phyloP scores from a whole-genome alignment of 176 grass and related monocot species.

The Oryza glaberrima region DNA sequence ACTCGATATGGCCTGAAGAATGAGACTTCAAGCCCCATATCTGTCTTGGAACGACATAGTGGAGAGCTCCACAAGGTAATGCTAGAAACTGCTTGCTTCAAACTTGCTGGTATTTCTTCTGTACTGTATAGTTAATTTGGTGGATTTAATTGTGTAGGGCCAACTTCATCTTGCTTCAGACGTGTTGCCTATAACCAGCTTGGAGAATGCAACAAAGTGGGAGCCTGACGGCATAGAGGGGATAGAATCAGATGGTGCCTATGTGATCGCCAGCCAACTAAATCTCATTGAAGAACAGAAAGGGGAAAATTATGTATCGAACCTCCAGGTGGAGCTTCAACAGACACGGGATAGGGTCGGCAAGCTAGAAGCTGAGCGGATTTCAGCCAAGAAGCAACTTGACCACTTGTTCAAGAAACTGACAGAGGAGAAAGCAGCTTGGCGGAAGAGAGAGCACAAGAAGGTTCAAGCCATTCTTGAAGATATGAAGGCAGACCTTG shows the following conservation, averaged over 20 bases:
- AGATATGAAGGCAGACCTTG: slow-evolving; percentile 80
- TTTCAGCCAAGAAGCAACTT: slow-evolving; percentile 86
- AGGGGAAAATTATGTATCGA: slow-evolving; percentile 50
- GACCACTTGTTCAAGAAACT: slow-evolving; percentile 81
- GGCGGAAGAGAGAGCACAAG: slow-evolving; percentile 87
- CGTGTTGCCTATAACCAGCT: slow-evolving; percentile 35
- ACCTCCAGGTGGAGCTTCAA: slow-evolving; percentile 71
- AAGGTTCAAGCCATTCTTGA: slow-evolving; percentile 75
- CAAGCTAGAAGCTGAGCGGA: slow-evolving; percentile 63
- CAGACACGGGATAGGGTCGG: slow-evolving; percentile 56
- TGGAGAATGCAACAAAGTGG: slow-evolving; percentile 83
- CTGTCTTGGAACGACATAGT: slow-evolving; percentile 66
- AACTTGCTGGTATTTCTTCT: slow-evolving; percentile 8
- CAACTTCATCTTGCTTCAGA: slow-evolving; percentile 42
- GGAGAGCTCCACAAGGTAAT: slow-evolving; percentile 71
- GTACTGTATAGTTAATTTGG: neutral
- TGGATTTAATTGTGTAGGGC: slow-evolving; percentile 37
- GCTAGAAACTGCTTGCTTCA: slow-evolving; percentile 27
- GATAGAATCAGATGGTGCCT: slow-evolving; percentile 57
- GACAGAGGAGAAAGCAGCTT: slow-evolving; percentile 76
- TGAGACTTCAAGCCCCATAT: slow-evolving; percentile 76
- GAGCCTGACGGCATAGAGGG: slow-evolving; percentile 53
- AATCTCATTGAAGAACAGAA: slow-evolving; percentile 63
- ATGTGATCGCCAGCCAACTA: slow-evolving; percentile 52
- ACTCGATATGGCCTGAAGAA: slow-evolving; percentile 45